Base-by-base conservation (phyloP, 2,329 filamentous ascomycete species). In the Stachybotrys elegans region DNA sequence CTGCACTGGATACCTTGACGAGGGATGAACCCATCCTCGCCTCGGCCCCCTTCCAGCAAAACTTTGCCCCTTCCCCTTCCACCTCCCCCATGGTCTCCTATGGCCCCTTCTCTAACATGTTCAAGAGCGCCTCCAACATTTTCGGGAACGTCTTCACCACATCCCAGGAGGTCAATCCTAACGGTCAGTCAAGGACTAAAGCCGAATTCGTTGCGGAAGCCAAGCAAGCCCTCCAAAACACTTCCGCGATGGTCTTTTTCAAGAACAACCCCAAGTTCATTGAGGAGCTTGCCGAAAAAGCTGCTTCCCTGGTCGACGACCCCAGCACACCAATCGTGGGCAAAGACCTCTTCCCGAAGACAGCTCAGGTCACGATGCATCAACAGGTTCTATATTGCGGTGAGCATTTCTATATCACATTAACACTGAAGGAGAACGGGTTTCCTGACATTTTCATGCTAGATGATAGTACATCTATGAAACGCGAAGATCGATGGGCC, bases 21-120 rank as follows among this genome's bases (percentile, higher is more conserved):
- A 79, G 88, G 49, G 76, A 75, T 55, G 85, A 89, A 53, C 75
- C 84, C 35, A 85, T 88, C 53, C 79, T 95, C 52, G 83, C 79
- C 49, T 92, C 88, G 7, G 86, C 89, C 0, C 84, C 88, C 11
- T 90, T 88, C 65, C 88, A 93, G 68, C 84, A 89, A 54, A 81
- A 82, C 58, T 95, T 95, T 62, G 80, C 81, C 53, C 95, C 95
- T 65, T 95, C 90, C 17, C 90, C 91, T 2, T 85, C 88, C 6
- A 85, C 84, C 25, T 95, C 91, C 21, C 90, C 91, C n/a, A 82
- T 95, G 76, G 82, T 92, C 52, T 75, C 79, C 51, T 80, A 81
- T 55, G 82, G 84, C 39, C 79, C 83, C 1, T 94, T 90, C 65
- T 79, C 84, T 41, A 67, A 66, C 63, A 78, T 87, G 64, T 85